Conservation (phyloP, 345 rosid genomes). For the Hevea brasiliensis region DNA sequence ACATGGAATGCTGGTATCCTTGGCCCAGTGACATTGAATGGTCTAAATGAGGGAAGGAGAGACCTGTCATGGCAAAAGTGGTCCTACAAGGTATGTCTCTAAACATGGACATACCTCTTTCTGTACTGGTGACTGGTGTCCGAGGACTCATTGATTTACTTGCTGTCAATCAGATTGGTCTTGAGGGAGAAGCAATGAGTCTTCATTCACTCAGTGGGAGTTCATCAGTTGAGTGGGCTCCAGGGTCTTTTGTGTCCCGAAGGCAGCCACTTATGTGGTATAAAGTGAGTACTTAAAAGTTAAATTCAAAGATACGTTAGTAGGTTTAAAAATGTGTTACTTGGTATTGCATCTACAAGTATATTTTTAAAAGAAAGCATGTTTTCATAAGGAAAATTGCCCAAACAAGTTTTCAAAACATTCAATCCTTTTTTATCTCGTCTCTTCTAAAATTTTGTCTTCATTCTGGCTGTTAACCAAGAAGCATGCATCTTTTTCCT, state of each 20-base stretch:
- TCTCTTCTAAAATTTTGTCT: too few species aligned
- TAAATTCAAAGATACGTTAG: not conserved
- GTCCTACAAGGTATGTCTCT: conserved; percentile 78
- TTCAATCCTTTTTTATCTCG: not conserved
- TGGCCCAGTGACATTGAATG: conserved; percentile 81
- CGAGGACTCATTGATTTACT: conserved; percentile 3
- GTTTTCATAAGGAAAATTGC: not conserved
- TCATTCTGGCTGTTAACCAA: not conserved
- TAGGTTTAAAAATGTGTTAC: not conserved
- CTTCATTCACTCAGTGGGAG: conserved; percentile 90
- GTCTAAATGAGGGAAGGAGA: conserved; percentile 73
- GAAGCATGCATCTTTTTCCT: not conserved
- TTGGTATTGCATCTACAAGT: not conserved
- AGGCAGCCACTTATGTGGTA: conserved; percentile 94
- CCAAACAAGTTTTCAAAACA: not conserved
- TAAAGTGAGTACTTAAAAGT: conserved; percentile 51
- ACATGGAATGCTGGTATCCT: conserved; percentile 96
- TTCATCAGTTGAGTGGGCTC: conserved; percentile 86
- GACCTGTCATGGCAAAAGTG: conserved; percentile 98
- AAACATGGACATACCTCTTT: not conserved
- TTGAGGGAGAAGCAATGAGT: conserved; percentile 79
- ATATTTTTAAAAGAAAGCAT: too few species aligned
- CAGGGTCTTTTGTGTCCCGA: conserved; percentile 68
- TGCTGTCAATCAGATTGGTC: conserved; percentile 65
- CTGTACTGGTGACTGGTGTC: not conserved